Percentiles rank a stretch among this genome's conserved stretches.
phyloP scores from a whole-genome alignment of 2,329 filamentous ascomycete genomes.

The Diaporthe sp. region DNA sequence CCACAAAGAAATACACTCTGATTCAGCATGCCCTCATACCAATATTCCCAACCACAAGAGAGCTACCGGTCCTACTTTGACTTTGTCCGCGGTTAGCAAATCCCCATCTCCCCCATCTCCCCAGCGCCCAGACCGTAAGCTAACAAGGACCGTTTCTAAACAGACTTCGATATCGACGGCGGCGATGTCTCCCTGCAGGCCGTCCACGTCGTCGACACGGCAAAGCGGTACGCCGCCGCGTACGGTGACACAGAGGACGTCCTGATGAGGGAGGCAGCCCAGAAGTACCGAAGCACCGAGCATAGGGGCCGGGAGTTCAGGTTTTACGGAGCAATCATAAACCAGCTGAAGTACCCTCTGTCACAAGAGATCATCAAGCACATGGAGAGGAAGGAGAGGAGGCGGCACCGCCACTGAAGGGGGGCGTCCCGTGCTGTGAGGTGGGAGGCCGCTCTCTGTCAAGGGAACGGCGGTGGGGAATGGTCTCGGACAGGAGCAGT shows the following conservation, averaged over 20 bases:
- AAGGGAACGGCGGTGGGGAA: background rate
- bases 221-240: conserved; percentile 28
- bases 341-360: conserved; percentile 32
- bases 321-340: conserved; percentile 34
- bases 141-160: background rate
- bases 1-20: background rate
- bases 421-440: background rate
- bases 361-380: conserved; percentile 27
- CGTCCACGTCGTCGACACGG: conserved; percentile 11
- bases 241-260: conserved; percentile 28
- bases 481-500: background rate
- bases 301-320: conserved; percentile 32
- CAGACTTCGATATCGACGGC: conserved; percentile 22
- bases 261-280: conserved; percentile 31
- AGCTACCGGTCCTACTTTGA: conserved; percentile 18
- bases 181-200: conserved; percentile 25
- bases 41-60: conserved; percentile 7
- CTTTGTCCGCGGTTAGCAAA: conserved; percentile 11
- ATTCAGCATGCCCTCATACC: conserved; percentile 11
- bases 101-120: no score
- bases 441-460: background rate
- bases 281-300: conserved; percentile 34
- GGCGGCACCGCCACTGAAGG: conserved; percentile 8
- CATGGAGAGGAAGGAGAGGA: conserved; percentile 30
- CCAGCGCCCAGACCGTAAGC: background rate